Evolutionary conservation across 169 alveolate species (phyloP).

Genomic region (Prorocentrum cordatum): DNA sequence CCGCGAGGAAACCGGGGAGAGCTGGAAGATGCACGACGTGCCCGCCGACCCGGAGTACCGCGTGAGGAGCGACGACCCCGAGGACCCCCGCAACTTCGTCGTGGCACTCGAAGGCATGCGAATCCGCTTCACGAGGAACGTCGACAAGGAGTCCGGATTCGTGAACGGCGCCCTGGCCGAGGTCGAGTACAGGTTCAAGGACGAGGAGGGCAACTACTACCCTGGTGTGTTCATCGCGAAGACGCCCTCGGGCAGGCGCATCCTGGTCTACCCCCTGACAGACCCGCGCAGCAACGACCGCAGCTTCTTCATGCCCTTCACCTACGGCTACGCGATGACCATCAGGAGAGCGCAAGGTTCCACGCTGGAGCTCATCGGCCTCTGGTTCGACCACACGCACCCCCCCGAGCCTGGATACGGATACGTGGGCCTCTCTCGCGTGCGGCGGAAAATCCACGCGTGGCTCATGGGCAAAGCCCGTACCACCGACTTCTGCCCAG

Average conservation of each 20-base stretch:
- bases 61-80: too few species aligned
- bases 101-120: too few species aligned
- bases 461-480: too few species aligned
- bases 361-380: not conserved
- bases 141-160: not conserved
- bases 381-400: not conserved
- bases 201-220: too few species aligned
- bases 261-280: slow-evolving; percentile 3
- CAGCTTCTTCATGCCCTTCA: not conserved
- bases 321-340: not conserved
- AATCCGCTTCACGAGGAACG: not conserved
- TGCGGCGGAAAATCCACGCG: too few species aligned
- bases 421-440: not conserved
- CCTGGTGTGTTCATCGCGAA: not conserved
- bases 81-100: too few species aligned
- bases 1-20: too few species aligned
- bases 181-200: not conserved
- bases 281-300: not conserved
- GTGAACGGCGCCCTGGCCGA: not conserved
- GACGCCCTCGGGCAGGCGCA: not conserved
- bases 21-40: too few species aligned
- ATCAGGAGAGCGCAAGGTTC: not conserved
- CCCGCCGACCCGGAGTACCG: too few species aligned
- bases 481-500: too few species aligned
- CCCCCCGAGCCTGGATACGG: not conserved